These are phyloP conservation scores for Acacia concinna DNA, from an alignment of 331 rosid genomes.

Conservation along the genomic window DNA sequence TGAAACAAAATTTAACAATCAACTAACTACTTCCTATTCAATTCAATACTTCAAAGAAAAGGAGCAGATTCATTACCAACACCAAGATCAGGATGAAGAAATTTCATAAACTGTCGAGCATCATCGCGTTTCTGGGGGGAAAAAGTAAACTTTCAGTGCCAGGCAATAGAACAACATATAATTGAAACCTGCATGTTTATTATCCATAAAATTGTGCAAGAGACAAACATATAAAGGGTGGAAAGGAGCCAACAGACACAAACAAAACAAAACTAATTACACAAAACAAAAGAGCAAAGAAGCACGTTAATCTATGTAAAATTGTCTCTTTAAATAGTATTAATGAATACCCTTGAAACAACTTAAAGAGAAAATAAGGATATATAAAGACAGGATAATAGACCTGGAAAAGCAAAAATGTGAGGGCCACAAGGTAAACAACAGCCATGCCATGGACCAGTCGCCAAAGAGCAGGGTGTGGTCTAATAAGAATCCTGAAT, in stretches of 20 bases:
- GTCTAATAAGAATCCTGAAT: constrained; percentile 92
- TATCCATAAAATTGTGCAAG: neutral
- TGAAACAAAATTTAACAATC: neutral
- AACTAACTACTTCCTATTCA: constrained; percentile 9
- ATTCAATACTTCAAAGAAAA: constrained; percentile 21
- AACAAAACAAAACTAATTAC: constrained; percentile 19
- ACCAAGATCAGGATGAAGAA: constrained; percentile 97
- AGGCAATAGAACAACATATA: constrained; percentile 11
- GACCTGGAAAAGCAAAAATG: constrained; percentile 99
- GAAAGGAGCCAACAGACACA: constrained; percentile 5
- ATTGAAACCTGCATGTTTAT: neutral
- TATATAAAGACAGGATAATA: constrained; percentile 16
- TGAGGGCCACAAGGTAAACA: constrained; percentile 87
- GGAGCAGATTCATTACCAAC: constrained; percentile 61
- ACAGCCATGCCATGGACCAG: constrained; percentile 99
- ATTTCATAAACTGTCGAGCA: constrained; percentile 97
- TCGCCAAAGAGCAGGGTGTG: constrained; percentile 99
- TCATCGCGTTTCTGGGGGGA: constrained; percentile 78
- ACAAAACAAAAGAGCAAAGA: constrained; percentile 13
- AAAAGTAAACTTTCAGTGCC: constrained; percentile 19
- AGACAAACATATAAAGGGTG: neutral
- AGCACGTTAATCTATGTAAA: neutral
- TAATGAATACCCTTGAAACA: neutral
- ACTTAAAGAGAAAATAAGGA: neutral
- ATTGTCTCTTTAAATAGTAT: neutral